Conservation (phyloP, 495 filamentous ascomycete genomes). For the Neurospora sp. region DNA sequence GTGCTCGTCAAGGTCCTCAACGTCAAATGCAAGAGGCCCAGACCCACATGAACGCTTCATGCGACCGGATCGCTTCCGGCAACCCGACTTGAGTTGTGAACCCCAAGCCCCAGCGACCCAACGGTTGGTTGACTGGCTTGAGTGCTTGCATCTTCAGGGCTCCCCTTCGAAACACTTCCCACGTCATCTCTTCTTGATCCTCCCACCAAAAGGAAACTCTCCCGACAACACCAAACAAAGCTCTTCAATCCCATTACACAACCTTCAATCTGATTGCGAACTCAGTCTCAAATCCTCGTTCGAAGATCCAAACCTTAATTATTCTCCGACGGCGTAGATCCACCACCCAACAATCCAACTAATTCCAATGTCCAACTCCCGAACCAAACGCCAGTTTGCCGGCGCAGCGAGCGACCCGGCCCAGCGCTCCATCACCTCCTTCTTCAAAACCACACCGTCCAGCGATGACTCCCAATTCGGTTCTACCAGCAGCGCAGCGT, state of each 20-base stretch:
- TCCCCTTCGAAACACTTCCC: neutral
- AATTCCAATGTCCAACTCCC: conserved; percentile 31
- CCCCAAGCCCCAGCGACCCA: neutral
- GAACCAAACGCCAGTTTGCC: conserved; percentile 41
- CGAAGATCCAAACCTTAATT: neutral
- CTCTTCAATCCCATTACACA: neutral
- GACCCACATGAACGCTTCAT: neutral
- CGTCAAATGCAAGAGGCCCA: neutral
- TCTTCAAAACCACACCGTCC: conserved; percentile 21
- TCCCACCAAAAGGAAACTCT: neutral
- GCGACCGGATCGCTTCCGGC: neutral
- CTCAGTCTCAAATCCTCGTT: neutral
- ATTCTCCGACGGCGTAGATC: neutral
- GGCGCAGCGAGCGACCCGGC: conserved; percentile 39
- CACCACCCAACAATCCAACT: neutral
- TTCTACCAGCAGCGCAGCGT: neutral
- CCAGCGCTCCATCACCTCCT: conserved; percentile 41
- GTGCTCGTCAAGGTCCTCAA: neutral
- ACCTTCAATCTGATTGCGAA: neutral
- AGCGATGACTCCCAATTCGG: conserved; percentile 2
- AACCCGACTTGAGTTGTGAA: neutral
- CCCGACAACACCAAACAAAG: neutral
- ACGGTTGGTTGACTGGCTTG: neutral
- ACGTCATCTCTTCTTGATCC: neutral
- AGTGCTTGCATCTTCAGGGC: neutral